A percentile compares a stretch with the other conserved stretches of the same genome.
Conservation (phyloP, 768 basidiomycete species). For the Mycena kentingensis region DNA sequence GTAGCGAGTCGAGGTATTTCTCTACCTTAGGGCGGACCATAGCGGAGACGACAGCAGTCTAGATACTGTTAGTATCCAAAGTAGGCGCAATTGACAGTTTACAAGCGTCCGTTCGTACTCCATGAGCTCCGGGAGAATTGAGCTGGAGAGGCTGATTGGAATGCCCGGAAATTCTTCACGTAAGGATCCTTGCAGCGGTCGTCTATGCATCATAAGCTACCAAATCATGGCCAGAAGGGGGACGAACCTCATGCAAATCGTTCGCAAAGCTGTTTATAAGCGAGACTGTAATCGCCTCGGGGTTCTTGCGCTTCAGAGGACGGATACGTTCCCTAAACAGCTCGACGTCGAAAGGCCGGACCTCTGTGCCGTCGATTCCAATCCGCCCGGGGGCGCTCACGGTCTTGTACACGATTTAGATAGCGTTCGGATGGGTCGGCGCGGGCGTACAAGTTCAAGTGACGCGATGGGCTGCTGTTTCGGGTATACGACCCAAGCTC, state of each 20-base stretch:
- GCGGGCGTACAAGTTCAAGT: constrained; percentile 29
- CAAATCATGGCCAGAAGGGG: not conserved
- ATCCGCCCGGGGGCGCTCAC: constrained; percentile 33
- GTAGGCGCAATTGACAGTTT: not conserved
- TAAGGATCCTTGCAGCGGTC: constrained; percentile 21
- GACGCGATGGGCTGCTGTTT: constrained; percentile 32
- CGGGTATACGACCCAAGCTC: constrained; percentile 30
- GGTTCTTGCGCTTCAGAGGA: constrained; percentile 20
- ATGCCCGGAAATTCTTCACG: constrained; percentile 28
- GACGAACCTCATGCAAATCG: constrained; percentile 25
- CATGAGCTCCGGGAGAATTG: constrained; percentile 29
- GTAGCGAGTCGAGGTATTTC: constrained; percentile 28
- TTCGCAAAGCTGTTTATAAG: constrained; percentile 33
- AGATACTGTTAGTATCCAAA: not conserved
- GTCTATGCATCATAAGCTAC: not conserved
- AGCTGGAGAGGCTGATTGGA: constrained; percentile 28
- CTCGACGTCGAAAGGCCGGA: constrained; percentile 27
- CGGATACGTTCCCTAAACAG: constrained; percentile 23
- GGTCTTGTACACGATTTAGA: constrained; percentile 17
- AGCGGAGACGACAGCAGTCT: constrained; percentile 31
- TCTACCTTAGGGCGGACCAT: constrained; percentile 32
- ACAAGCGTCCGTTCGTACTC: constrained; percentile 32
- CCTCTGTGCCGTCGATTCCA: constrained; percentile 27
- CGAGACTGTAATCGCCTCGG: constrained; percentile 30
- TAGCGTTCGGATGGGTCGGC: not conserved